Evolutionary conservation across 1,284 basidiomycete genomes (phyloP), one percentile per base, ranked within the genome.

Genomic region (Pascua sp.): DNA sequence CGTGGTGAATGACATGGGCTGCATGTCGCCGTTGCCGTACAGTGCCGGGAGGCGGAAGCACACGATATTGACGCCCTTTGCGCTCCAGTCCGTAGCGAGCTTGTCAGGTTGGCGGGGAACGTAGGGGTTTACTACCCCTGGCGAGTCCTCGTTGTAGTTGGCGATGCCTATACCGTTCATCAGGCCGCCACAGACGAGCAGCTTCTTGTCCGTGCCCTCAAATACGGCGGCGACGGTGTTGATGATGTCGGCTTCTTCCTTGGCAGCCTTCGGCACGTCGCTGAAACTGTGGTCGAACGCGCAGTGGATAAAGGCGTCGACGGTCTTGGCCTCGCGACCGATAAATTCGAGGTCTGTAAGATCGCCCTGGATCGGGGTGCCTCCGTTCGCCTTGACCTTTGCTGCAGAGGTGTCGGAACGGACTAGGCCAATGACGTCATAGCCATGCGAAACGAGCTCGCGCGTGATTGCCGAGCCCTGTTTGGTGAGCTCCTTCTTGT

Each of bases 231-330:
- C 60, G 37, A 69, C 57, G 8, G 67, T 62, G 11, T 47, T 24
- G 47, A 69, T 57, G n/a, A 58, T 61, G 2, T 45, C 57, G 8
- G 12, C 18, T 24, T 71, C 70, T 18, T 51, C 51, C 11, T 15
- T 47, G 42, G 56, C 53, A 8, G 56, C 50, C 8, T 15, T 51
- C 13, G 42, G 42, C 32, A 47, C 63, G 17, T 61, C 50, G 11
- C 32, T 24, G 32, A 62, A 67, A 2, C 32, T 17, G 53, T 70
- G 65, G 39, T 67, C 58, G 61, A 69, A 73, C 0, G 64, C 71
- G 47, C 64, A 51, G 56, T 75, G 73, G 32, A 73, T 64, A 48
- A 67, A 65, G 0, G 61, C 71, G 55, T 71, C 69, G 5, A 63
- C 57, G 15, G 53, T 60, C 11, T 39, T n/a, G 0, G 70, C 70